Percentiles rank a stretch among this genome's conserved stretches.
phyloP scores from a whole-genome alignment of 495 filamentous ascomycete species.

The Elasticomyces elasticus region DNA sequence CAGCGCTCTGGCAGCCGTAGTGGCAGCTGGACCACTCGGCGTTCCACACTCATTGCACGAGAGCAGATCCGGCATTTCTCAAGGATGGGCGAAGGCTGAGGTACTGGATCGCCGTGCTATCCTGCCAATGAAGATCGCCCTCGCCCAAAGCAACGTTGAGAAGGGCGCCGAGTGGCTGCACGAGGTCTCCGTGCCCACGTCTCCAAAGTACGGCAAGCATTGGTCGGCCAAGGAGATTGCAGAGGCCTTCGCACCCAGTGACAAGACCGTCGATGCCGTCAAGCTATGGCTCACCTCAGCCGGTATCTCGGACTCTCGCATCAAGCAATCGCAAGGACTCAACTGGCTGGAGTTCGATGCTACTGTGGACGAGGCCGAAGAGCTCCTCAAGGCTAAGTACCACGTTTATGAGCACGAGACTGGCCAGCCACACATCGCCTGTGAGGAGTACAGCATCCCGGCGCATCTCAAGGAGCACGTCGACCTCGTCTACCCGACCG shows the following conservation, averaged over 20 bases:
- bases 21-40: neutral
- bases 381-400: slow-evolving; percentile 22
- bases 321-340: slow-evolving; percentile 13
- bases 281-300: slow-evolving; percentile 15
- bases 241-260: slow-evolving; percentile 17
- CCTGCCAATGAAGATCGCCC: slow-evolving; percentile 16
- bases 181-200: slow-evolving; percentile 20
- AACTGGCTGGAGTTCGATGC: slow-evolving; percentile 19
- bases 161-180: slow-evolving; percentile 10
- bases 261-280: slow-evolving; percentile 14
- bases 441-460: slow-evolving; percentile 23
- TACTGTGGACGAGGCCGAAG: slow-evolving; percentile 22
- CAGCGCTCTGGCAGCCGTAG: neutral
- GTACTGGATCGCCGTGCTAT: slow-evolving; percentile 6
- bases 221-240: slow-evolving; percentile 23
- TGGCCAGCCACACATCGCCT: slow-evolving; percentile 18
- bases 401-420: slow-evolving; percentile 17
- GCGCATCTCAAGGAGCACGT: slow-evolving; percentile 28
- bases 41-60: slow-evolving; percentile 10
- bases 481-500: slow-evolving; percentile 30
- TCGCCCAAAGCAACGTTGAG: slow-evolving; percentile 20
- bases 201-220: slow-evolving; percentile 24
- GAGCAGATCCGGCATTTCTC: neutral
- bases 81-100: slow-evolving; percentile 13
- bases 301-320: slow-evolving; percentile 12